These are phyloP conservation scores for Achaetomiella virescens DNA, from an alignment of 495 filamentous ascomycete species.

Conservation along the genomic window DNA sequence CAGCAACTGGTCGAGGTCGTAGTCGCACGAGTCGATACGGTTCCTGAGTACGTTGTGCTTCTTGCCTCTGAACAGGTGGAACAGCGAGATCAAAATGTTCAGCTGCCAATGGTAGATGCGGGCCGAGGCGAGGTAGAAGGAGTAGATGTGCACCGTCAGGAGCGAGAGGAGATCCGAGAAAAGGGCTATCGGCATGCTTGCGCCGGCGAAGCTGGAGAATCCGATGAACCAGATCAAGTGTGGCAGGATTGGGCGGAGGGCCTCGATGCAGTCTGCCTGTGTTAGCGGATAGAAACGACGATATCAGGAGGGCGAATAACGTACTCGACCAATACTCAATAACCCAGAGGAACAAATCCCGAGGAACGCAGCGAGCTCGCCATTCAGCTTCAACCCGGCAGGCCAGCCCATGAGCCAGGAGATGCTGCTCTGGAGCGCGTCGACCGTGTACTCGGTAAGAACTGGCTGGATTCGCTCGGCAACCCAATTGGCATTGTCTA, in stretches of 20 bases:
- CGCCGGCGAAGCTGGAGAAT: slow-evolving; percentile 89
- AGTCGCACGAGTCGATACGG: slow-evolving; percentile 97
- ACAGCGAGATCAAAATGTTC: slow-evolving; percentile 89
- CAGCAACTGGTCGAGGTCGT: slow-evolving; percentile 94
- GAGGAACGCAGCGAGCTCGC: slow-evolving; percentile 85
- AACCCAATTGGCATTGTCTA: slow-evolving; percentile 85
- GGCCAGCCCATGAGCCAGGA: slow-evolving; percentile 95
- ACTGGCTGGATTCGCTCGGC: slow-evolving; percentile 74
- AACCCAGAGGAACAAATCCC: slow-evolving; percentile 94
- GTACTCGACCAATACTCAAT: slow-evolving; percentile 92
- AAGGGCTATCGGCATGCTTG: slow-evolving; percentile 92
- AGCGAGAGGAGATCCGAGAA: slow-evolving; percentile 92
- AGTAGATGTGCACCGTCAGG: slow-evolving; percentile 92
- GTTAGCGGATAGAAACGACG: background rate
- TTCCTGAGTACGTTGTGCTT: slow-evolving; percentile 96
- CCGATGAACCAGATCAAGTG: slow-evolving; percentile 89
- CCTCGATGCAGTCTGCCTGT: slow-evolving; percentile 57
- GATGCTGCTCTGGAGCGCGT: slow-evolving; percentile 83
- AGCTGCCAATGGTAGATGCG: slow-evolving; percentile 98
- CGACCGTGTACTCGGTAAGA: slow-evolving; percentile 76
- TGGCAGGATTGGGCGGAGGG: slow-evolving; percentile 72
- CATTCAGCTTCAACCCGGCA: slow-evolving; percentile 97
- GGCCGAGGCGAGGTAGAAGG: slow-evolving; percentile 93
- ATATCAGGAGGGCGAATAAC: slow-evolving; percentile 24
- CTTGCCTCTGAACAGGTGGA: slow-evolving; percentile 96